Evolutionary conservation across 768 basidiomycete genomes (phyloP), one percentile per base, ranked within the genome.

Genomic region (Russula olivacea): DNA sequence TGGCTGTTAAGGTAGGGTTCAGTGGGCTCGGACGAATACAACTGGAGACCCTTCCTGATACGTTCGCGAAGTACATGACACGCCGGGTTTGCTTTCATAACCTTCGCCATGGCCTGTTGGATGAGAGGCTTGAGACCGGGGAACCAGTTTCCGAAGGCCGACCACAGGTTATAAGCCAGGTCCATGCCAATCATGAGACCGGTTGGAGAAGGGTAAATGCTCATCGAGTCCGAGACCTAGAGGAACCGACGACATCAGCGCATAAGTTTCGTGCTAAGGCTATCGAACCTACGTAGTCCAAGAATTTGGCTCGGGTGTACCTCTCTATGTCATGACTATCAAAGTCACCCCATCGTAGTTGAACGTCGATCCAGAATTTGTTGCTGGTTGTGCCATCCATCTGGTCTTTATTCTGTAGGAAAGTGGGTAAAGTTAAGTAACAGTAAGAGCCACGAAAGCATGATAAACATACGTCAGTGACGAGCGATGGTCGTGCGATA

Each of bases 101-200:
- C 90, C 82, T 98, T 99, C 14, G 91, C 93, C 94, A 99, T 97
- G 6, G 96, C 97, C 76, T 97, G 95, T 74, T 97, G 96, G 62
- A 99, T 88, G 64, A 99, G 81, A 5, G 95, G 95, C 76, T 98
- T 98, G 82, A 98, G 84, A 51, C 97, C 96, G 15, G 97, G 97
- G 88, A 98, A 97, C 93, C 92, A 98, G 73, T 96, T 96, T 65
- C 97, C 97, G 70, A 96, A 99, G 1, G 92, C 96, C 34, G 96
- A 96, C 91, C 97, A 97, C 63, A 99, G 71, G 75, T 98, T 99
- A 77, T 98, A 98, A 0, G 97, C 96, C 59, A 98, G 76, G 73
- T 98, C 97, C 89, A 99, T 92, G 74, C 93, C 95, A 69, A 99
- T 95, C 86, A 99, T 92, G 61, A 98, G 88, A 79, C 97, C 97